A percentile compares a stretch with the other conserved stretches of the same genome.
These are phyloP conservation scores for Phymatotrichopsis omnivora DNA, from an alignment of 2,329 filamentous ascomycete species.

Conservation along the genomic window DNA sequence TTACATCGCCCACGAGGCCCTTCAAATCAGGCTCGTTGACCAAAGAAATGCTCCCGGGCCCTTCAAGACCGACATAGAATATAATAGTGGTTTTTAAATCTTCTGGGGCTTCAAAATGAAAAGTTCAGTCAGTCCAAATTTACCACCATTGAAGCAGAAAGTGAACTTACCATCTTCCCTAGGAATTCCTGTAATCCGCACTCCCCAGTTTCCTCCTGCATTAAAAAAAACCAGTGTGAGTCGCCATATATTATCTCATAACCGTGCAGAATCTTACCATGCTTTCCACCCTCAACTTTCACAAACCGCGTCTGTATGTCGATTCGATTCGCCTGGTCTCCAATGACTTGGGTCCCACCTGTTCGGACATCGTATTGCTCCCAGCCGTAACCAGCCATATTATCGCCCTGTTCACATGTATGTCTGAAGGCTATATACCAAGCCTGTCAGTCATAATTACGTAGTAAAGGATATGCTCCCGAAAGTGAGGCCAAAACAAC, in stretches of 20 bases:
- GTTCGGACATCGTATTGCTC: constrained; percentile 87
- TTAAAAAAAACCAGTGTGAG: constrained; percentile 3
- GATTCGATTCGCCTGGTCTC: constrained; percentile 76
- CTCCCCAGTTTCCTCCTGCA: constrained; percentile 69
- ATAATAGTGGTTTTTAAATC: constrained; percentile 66
- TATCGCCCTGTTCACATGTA: constrained; percentile 91
- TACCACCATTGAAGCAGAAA: constrained; percentile 13
- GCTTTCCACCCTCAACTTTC: constrained; percentile 73
- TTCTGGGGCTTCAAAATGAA: constrained; percentile 37
- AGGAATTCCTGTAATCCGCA: constrained; percentile 70
- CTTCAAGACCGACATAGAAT: constrained; percentile 76
- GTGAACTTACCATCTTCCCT: constrained; percentile 48
- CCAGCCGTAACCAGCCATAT: constrained; percentile 94
- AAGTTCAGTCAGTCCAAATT: constrained; percentile 1
- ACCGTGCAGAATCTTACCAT: constrained; percentile 51
- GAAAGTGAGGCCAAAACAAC: background rate
- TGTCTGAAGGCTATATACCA: constrained; percentile 62
- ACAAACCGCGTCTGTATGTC: constrained; percentile 91
- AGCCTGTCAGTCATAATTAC: background rate
- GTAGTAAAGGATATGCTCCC: background rate
- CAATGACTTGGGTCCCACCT: constrained; percentile 81
- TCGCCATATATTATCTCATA: background rate
- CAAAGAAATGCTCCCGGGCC: constrained; percentile 55
- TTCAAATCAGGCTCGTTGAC: constrained; percentile 42
- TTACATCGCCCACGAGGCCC: constrained; percentile 53